These are phyloP conservation scores for Pestalotiopsis sp. DNA, from an alignment of 2,329 filamentous ascomycete species.

Conservation along the genomic window DNA sequence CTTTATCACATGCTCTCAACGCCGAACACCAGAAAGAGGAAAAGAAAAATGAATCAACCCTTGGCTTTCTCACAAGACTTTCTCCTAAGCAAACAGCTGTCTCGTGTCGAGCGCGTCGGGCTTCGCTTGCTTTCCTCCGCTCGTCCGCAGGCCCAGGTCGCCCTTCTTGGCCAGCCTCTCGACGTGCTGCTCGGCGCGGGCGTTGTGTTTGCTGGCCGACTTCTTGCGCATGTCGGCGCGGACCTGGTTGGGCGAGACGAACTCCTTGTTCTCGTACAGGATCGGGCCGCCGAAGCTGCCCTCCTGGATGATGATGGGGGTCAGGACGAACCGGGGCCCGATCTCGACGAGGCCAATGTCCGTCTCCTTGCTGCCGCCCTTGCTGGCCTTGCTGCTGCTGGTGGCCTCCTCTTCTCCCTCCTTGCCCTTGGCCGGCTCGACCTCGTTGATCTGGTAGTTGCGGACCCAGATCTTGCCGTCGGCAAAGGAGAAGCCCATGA, in stretches of 20 bases:
- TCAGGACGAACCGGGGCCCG: conserved; percentile 88
- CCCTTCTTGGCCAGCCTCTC: conserved; percentile 76
- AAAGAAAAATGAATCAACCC: background rate
- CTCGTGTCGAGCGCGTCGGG: conserved; percentile 75
- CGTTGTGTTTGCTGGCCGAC: conserved; percentile 79
- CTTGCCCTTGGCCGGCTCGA: conserved; percentile 61
- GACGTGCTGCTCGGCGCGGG: conserved; percentile 72
- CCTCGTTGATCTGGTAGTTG: conserved; percentile 90
- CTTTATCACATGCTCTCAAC: background rate
- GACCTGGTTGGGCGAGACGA: conserved; percentile 94
- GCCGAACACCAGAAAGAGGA: background rate
- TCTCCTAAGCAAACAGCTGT: conserved; percentile 71
- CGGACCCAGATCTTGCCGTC: conserved; percentile 96
- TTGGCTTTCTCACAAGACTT: background rate
- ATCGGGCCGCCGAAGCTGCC: conserved; percentile 94
- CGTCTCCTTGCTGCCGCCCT: conserved; percentile 55
- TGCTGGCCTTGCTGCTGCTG: conserved; percentile 38
- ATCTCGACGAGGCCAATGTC: conserved; percentile 89
- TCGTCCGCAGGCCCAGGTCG: conserved; percentile 73
- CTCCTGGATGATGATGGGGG: conserved; percentile 77
- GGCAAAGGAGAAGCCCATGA: conserved; percentile 88
- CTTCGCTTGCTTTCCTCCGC: conserved; percentile 63
- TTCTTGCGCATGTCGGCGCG: conserved; percentile 76
- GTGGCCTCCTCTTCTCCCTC: conserved; percentile 41
- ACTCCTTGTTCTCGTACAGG: conserved; percentile 98